These are phyloP conservation scores for Esteya vermicola DNA, from an alignment of 2,329 filamentous ascomycete species.

Conservation along the genomic window DNA sequence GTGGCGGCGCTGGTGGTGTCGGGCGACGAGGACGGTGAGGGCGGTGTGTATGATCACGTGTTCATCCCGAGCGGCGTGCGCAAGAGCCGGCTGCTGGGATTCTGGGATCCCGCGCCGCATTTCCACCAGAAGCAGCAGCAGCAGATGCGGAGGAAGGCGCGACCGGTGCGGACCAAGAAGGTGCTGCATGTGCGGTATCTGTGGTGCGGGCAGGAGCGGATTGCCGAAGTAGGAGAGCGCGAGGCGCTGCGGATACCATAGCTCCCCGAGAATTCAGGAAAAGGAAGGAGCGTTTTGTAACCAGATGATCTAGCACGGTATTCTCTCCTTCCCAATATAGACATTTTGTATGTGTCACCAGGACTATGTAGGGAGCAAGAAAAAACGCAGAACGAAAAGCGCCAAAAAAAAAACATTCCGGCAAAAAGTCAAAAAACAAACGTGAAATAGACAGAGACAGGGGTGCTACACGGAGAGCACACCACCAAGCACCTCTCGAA, in stretches of 20 bases:
- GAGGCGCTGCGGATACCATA: constrained; percentile 21
- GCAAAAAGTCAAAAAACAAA: neutral
- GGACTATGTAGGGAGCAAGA: too few species aligned
- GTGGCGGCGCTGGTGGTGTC: constrained; percentile 26
- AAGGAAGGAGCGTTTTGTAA: neutral
- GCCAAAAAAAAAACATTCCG: neutral
- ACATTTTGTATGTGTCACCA: too few species aligned
- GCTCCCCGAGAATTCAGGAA: neutral
- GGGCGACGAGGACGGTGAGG: constrained; percentile 13
- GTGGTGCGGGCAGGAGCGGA: constrained; percentile 21
- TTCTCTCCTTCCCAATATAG: too few species aligned
- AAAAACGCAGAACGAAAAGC: too few species aligned
- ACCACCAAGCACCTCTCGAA: too few species aligned
- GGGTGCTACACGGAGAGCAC: too few species aligned
- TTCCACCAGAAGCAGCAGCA: constrained; percentile 1
- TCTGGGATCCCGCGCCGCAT: constrained; percentile 34
- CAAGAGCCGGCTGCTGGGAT: constrained; percentile 31
- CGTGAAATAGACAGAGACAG: neutral
- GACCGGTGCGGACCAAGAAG: too few species aligned
- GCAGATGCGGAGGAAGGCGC: too few species aligned
- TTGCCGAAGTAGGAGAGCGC: constrained; percentile 21
- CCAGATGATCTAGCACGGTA: too few species aligned
- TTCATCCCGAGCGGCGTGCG: constrained; percentile 24
- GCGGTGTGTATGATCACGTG: constrained; percentile 10
- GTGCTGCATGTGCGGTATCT: constrained; percentile 29